A percentile compares a stretch with the other conserved stretches of the same genome.
phyloP scores from a whole-genome alignment of 257 asterid species.

The Rhazya stricta region DNA sequence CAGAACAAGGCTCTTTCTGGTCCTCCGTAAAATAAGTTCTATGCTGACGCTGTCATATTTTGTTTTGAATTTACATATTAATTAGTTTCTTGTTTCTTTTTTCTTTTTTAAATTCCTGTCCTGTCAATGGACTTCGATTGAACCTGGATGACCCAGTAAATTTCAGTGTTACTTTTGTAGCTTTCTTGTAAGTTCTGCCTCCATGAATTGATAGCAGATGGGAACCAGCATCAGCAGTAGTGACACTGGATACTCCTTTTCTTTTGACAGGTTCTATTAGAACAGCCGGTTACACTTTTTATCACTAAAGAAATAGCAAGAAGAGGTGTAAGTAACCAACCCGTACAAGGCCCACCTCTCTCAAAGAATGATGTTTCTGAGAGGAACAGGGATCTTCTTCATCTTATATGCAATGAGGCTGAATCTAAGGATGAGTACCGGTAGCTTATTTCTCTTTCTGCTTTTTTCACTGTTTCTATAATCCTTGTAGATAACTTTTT shows the following conservation, averaged over 20 bases:
- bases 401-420: conserved; percentile 38
- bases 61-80: background rate
- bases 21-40: background rate
- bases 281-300: conserved; percentile 65
- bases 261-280: conserved; percentile 55
- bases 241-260: background rate
- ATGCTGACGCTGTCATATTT: background rate
- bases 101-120: background rate
- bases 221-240: background rate
- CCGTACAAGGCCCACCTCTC: conserved; percentile 28
- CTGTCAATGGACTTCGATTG: background rate
- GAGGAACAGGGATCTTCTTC: conserved; percentile 43
- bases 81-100: background rate
- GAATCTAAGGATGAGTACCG: conserved; percentile 44
- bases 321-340: conserved; percentile 30
- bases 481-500: background rate
- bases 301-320: conserved; percentile 50
- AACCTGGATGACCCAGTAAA: background rate
- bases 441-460: conserved; percentile 26
- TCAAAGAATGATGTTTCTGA: conserved; percentile 40
- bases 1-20: background rate
- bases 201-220: no score
- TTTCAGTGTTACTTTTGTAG: background rate
- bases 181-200: background rate
- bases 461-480: conserved; percentile 5